Evolutionary conservation across 176 grass and related monocot species (phyloP).

Genomic region (Phoenix roebelenii): DNA sequence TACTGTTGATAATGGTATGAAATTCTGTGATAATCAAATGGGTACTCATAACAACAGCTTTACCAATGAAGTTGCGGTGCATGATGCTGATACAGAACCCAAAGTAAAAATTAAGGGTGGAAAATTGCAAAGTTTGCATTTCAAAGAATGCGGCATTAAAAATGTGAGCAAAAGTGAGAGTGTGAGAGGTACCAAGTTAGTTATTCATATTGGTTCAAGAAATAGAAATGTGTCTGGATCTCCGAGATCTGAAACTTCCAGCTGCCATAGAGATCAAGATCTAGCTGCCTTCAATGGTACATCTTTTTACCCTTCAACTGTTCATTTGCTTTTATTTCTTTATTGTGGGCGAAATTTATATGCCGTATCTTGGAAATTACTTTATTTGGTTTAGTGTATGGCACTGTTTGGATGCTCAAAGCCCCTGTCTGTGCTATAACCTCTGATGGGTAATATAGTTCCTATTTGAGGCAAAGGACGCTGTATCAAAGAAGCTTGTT

Average conservation of each 20-base stretch:
- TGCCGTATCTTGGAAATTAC: too few species aligned
- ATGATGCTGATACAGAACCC: constrained; percentile 33
- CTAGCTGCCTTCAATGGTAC: constrained; percentile 50
- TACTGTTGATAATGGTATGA: constrained; percentile 30
- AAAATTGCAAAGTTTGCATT: constrained; percentile 49
- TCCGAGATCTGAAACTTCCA: constrained; percentile 67
- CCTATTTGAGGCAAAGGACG: too few species aligned
- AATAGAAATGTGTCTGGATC: constrained; percentile 73
- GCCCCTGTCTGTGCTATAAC: too few species aligned
- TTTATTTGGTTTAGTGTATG: too few species aligned
- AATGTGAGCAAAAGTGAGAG: constrained; percentile 48
- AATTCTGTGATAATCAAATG: constrained; percentile 13
- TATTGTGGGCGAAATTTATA: neutral
- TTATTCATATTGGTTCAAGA: constrained; percentile 77
- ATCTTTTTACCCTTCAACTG: neutral
- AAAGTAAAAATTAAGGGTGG: constrained; percentile 67
- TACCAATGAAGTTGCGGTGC: constrained; percentile 14
- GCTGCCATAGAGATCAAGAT: constrained; percentile 73
- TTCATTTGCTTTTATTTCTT: constrained; percentile 21
- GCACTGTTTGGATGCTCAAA: too few species aligned
- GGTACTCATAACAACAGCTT: neutral
- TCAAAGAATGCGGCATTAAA: constrained; percentile 53
- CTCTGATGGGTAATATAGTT: too few species aligned
- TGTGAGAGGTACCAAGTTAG: constrained; percentile 71
- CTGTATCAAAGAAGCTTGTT: too few species aligned